Conservation (phyloP, 1,139 yeast genomes). For the Wickerhamiella pararugosa region DNA sequence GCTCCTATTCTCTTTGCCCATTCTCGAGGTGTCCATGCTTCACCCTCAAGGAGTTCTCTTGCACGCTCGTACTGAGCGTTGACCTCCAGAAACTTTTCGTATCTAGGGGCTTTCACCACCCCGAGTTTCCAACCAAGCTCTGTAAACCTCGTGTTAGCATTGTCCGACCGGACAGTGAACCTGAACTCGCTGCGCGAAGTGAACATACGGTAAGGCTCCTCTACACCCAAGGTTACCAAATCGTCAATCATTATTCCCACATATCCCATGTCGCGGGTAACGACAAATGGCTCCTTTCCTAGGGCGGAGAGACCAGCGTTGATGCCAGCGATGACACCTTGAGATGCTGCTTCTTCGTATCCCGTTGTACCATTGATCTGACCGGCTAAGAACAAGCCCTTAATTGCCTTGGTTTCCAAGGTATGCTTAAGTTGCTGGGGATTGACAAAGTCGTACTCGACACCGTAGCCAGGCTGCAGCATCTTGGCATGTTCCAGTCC, state of each 20-base stretch:
- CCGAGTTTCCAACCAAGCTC: slow-evolving; percentile 53
- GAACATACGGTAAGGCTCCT: slow-evolving; percentile 96
- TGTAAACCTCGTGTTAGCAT: slow-evolving; percentile 79
- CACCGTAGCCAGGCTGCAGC: slow-evolving; percentile 96
- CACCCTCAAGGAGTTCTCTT: slow-evolving; percentile 31
- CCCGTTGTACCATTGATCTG: slow-evolving; percentile 99
- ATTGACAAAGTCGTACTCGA: slow-evolving; percentile 90
- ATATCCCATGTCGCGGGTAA: slow-evolving; percentile 73
- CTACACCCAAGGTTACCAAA: slow-evolving; percentile 86
- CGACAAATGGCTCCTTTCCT: slow-evolving; percentile 33
- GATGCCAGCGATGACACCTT: slow-evolving; percentile 89
- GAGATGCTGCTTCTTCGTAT: slow-evolving; percentile 97
- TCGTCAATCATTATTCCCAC: slow-evolving; percentile 91
- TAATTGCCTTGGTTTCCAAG: slow-evolving; percentile 64
- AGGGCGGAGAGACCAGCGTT: slow-evolving; percentile 57
- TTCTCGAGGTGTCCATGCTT: slow-evolving; percentile 37
- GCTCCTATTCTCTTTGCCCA: slow-evolving; percentile 39
- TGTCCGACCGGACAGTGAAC: slow-evolving; percentile 78
- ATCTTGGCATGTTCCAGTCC: slow-evolving; percentile 81
- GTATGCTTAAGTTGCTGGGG: slow-evolving; percentile 74
- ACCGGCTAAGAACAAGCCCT: slow-evolving; percentile 81
- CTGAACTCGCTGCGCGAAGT: slow-evolving; percentile 92
- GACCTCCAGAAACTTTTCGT: slow-evolving; percentile 35
- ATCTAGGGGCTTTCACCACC: slow-evolving; percentile 48
- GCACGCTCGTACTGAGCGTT: slow-evolving; percentile 32